Evolutionary conservation across 495 filamentous ascomycete species (phyloP).

Genomic region (Penicillium desertorum): DNA sequence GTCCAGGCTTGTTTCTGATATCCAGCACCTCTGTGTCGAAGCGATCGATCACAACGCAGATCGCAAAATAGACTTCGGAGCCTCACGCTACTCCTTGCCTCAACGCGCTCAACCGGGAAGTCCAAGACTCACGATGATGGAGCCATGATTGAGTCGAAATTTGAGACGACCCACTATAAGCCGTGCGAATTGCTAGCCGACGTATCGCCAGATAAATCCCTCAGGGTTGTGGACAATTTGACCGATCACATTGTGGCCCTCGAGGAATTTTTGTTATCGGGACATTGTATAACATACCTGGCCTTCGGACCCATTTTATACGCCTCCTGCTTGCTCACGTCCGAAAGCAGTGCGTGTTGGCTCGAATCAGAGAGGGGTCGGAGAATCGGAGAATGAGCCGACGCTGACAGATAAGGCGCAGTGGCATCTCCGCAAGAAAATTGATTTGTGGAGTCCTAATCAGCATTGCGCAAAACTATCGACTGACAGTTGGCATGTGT

Average conservation of each 20-base stretch:
- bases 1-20: not conserved
- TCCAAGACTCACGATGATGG: not conserved
- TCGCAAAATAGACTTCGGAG: too few relatives aligned
- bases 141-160: not conserved
- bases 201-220: constrained; percentile 48
- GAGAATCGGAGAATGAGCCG: constrained; percentile 2
- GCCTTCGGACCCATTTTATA: constrained; percentile 71
- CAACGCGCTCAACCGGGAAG: not conserved
- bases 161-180: not conserved
- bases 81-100: not conserved
- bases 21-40: not conserved
- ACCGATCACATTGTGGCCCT: constrained; percentile 59
- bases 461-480: constrained; percentile 1
- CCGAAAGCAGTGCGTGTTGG: constrained; percentile 61
- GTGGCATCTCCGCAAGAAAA: constrained; percentile 10
- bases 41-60: not conserved
- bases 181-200: not conserved
- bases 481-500: constrained; percentile 10
- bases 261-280: constrained; percentile 62
- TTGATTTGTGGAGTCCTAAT: constrained; percentile 13
- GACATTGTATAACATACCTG: constrained; percentile 66
- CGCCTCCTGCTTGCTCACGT: constrained; percentile 61
- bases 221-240: constrained; percentile 44
- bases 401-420: not conserved
- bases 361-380: not conserved